Evolutionary conservation across 352 stramenopile genomes (phyloP), one percentile per base, ranked within the genome.

Genomic region (Pilasporangium apinafurcum): DNA sequence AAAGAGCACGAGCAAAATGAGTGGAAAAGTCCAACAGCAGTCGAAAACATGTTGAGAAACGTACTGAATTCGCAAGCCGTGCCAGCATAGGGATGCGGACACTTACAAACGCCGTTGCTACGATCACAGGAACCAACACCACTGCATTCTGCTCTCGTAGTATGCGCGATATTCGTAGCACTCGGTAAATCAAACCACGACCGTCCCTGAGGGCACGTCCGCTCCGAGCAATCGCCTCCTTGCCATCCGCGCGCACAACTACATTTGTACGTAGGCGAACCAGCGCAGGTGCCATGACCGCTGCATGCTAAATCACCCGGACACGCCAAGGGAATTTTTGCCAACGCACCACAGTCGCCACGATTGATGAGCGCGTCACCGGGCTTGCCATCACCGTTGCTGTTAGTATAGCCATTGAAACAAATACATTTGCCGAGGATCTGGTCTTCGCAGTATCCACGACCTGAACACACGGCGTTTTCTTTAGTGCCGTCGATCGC

Each of bases 231-330:
- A 44, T 93, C 85, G 22, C 67, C 70, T 3, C 57, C 59, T n/a
- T 56, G 59, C 83, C 85, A 95, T 16, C 77, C 82, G 25, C 83
- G 62, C 4, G 73, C 56, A 26, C 85, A 95, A 1, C 64, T 51
- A 44, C 83, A 95, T 10, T 61, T 65, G 26, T 77, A 90, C 0
- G 56, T 61, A 8, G 59, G 73, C 3, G 33, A 48, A 8, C 62
- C 65, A 1, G 70, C 84, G 53, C 83, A 95, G 5, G 56, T 77
- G 7, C 85, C 85, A 24, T 96, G 83, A 1, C 83, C 81, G 37
- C 72, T 90, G 44, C 78, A 90, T 8, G 69, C 53, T 5, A 91
- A 39, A 17, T 91, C 79, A 4, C 79, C 79, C 0, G 75, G 79
- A 54, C 76, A 88, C 2, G 55, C 65, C 18, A 86, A 61, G 8